These are phyloP conservation scores for Plasmodium gonderi DNA, from an alignment of 169 alveolate species.

Conservation along the genomic window DNA sequence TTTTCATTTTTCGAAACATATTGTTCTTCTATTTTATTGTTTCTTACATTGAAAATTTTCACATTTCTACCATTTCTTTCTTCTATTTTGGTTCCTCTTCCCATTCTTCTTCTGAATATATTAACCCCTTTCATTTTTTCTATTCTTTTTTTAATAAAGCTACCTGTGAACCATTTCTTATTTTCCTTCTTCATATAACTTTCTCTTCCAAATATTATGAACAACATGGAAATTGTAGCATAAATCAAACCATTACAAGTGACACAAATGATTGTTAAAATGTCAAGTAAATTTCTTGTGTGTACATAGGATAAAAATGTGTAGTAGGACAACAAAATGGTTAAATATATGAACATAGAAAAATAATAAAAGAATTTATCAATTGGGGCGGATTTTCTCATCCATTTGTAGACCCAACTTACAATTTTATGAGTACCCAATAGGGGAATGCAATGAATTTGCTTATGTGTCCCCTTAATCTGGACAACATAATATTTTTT, in stretches of 20 bases:
- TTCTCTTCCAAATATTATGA: background rate
- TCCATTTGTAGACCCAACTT: background rate
- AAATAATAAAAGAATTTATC: constrained; percentile 29
- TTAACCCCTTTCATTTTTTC: background rate
- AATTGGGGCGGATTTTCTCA: background rate
- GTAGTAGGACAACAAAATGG: constrained; percentile 38
- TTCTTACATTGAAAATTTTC: background rate
- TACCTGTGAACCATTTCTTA: background rate
- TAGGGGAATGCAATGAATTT: background rate
- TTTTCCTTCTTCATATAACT: constrained; percentile 1
- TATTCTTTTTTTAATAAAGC: background rate
- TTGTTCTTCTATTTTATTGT: constrained; percentile 27
- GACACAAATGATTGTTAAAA: constrained; percentile 18
- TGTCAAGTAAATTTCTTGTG: background rate
- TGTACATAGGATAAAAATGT: constrained; percentile 40
- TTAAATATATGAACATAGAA: constrained; percentile 15
- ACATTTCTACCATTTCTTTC: background rate
- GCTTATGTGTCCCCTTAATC: background rate
- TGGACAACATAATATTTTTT: too few species aligned
- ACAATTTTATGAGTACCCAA: background rate
- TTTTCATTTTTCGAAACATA: constrained; percentile 6
- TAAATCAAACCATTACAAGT: constrained; percentile 15
- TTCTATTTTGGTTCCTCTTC: background rate
- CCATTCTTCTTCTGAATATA: background rate
- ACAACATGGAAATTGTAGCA: background rate